These are phyloP conservation scores for Phytophthora ohioensis DNA, from an alignment of 352 stramenopile species.

Conservation along the genomic window DNA sequence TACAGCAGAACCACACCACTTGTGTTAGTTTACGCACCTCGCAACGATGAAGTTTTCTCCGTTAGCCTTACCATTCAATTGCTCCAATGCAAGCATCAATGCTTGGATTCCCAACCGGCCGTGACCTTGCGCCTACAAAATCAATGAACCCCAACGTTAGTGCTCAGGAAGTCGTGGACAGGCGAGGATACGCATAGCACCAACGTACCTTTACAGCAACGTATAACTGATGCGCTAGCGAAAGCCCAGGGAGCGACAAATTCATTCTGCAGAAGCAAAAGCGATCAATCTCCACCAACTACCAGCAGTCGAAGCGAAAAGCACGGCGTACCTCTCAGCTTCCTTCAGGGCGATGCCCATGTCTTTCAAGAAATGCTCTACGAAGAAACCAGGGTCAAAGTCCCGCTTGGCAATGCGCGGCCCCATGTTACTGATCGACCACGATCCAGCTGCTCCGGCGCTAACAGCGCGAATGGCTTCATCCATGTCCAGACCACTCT, in stretches of 20 bases:
- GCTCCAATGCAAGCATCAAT: constrained; percentile 89
- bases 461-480: constrained; percentile 90
- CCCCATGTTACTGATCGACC: constrained; percentile 92
- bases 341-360: constrained; percentile 92
- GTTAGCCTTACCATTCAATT: constrained; percentile 74
- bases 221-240: constrained; percentile 89
- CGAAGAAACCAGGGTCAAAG: constrained; percentile 92
- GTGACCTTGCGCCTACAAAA: constrained; percentile 76
- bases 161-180: not conserved
- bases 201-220: constrained; percentile 75
- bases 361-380: constrained; percentile 94
- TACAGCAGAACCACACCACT: constrained; percentile 14
- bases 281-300: not conserved
- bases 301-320: not conserved
- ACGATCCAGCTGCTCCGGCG: constrained; percentile 86
- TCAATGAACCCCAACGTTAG: constrained; percentile 7
- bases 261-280: constrained; percentile 69
- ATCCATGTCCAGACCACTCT: constrained; percentile 87
- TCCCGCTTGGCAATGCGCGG: constrained; percentile 89
- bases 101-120: constrained; percentile 84
- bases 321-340: constrained; percentile 59
- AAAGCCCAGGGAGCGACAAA: constrained; percentile 83
- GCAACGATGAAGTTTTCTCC: not conserved
- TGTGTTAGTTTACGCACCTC: constrained; percentile 4
- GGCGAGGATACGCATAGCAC: not conserved